Conservation (phyloP, 2,329 filamentous ascomycete genomes). For the Aspergillus spinulosporus region DNA sequence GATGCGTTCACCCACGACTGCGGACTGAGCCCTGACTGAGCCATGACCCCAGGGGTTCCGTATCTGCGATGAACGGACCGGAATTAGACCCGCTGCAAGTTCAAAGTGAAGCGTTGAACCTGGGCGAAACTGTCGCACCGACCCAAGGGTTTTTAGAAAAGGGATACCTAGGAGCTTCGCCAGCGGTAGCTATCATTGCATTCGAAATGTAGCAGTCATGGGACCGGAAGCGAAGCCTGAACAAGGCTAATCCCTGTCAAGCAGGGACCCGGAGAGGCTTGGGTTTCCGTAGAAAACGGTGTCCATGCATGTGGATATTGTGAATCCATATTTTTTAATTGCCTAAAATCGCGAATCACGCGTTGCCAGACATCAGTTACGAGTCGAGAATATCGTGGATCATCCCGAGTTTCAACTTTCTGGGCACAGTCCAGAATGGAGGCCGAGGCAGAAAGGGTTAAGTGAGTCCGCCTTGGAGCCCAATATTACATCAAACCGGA, state of each 20-base stretch:
- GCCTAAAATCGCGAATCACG: no score
- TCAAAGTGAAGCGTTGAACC: conserved; percentile 1
- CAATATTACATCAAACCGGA: neutral
- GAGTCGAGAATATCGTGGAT: neutral
- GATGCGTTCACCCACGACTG: neutral
- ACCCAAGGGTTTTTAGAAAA: neutral
- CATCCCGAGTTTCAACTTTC: neutral
- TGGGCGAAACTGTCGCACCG: neutral
- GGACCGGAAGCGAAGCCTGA: conserved; percentile 1
- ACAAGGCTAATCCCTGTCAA: neutral
- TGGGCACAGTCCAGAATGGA: neutral
- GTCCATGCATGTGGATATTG: neutral
- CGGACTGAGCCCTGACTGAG: neutral
- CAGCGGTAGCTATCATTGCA: neutral
- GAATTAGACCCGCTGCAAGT: neutral
- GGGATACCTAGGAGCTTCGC: neutral
- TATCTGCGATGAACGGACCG: neutral
- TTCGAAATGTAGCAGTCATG: neutral
- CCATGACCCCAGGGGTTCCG: neutral
- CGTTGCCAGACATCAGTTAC: neutral
- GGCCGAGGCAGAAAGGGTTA: neutral
- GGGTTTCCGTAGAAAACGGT: neutral
- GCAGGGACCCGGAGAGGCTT: neutral
- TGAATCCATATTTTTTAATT: no score
- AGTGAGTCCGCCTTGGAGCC: conserved; percentile 1